These are phyloP conservation scores for Omphalea diandra DNA, from an alignment of 441 rosid species.

Conservation along the genomic window DNA sequence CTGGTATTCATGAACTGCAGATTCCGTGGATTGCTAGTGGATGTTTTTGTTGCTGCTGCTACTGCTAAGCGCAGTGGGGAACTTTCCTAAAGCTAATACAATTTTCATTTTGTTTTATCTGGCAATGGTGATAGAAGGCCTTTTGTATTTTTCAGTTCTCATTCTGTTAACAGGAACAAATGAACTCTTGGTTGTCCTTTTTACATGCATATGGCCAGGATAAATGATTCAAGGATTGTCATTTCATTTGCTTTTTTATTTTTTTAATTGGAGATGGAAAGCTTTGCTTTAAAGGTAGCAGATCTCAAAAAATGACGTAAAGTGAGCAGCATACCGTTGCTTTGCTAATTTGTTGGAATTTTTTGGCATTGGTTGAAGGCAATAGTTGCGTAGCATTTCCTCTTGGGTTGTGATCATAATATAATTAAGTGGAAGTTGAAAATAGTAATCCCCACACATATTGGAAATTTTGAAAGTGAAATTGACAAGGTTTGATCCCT, in stretches of 20 bases:
- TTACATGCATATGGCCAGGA: background rate
- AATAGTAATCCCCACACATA: no score
- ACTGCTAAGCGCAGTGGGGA: slow-evolving; percentile 70
- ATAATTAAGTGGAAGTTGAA: background rate
- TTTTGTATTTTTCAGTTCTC: background rate
- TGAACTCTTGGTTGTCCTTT: background rate
- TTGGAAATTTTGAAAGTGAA: no score
- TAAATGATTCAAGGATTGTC: background rate
- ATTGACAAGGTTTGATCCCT: no score
- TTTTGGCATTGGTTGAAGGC: background rate
- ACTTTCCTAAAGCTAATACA: slow-evolving; percentile 51
- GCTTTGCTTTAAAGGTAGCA: no score
- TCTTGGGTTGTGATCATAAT: background rate
- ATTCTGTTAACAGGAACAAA: background rate
- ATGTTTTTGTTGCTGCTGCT: slow-evolving; percentile 92
- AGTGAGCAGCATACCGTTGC: background rate
- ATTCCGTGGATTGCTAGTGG: slow-evolving; percentile 75
- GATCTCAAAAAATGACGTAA: background rate
- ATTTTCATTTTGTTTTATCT: background rate
- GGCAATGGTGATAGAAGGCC: background rate
- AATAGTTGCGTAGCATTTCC: background rate
- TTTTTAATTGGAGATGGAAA: background rate
- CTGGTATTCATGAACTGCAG: slow-evolving; percentile 80
- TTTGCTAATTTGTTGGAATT: background rate
- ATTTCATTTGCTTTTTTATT: background rate